Percentiles rank a stretch among this genome's conserved stretches.
These are phyloP conservation scores for Rosa rugosa DNA, from an alignment of 306 rosid species.

Conservation along the genomic window DNA sequence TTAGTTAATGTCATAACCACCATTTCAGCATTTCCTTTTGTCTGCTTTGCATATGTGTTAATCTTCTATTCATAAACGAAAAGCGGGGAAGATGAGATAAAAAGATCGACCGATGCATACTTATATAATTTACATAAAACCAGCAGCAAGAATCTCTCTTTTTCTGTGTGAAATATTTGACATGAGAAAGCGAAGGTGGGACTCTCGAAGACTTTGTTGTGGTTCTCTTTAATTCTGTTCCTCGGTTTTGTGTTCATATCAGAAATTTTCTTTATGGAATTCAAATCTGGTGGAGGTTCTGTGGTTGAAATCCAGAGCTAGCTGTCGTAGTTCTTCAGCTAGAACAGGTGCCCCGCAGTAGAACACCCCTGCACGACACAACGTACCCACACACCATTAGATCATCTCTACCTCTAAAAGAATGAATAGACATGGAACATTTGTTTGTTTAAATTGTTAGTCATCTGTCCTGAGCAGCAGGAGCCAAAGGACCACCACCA, in stretches of 20 bases:
- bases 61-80: neutral
- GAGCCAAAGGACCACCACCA: neutral
- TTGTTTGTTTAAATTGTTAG: neutral
- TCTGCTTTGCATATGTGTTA: neutral
- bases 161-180: neutral
- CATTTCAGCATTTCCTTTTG: neutral
- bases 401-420: neutral
- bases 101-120: neutral
- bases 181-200: conserved; percentile 3
- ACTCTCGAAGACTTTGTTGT: neutral
- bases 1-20: neutral
- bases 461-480: neutral
- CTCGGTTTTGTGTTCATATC: neutral
- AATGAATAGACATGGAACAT: neutral
- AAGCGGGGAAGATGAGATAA: neutral
- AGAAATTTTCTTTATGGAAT: conserved; percentile 23
- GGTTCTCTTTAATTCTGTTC: neutral
- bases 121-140: conserved; percentile 4
- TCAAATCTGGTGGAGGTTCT: conserved; percentile 34
- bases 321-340: conserved; percentile 37
- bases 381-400: neutral
- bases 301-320: conserved; percentile 55
- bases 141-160: neutral
- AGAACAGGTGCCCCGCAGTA: conserved; percentile 53
- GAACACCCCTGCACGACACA: conserved; percentile 57